phyloP scores from a whole-genome alignment of 2,329 filamentous ascomycete species.

The Pseudogymnoascus sp. region DNA sequence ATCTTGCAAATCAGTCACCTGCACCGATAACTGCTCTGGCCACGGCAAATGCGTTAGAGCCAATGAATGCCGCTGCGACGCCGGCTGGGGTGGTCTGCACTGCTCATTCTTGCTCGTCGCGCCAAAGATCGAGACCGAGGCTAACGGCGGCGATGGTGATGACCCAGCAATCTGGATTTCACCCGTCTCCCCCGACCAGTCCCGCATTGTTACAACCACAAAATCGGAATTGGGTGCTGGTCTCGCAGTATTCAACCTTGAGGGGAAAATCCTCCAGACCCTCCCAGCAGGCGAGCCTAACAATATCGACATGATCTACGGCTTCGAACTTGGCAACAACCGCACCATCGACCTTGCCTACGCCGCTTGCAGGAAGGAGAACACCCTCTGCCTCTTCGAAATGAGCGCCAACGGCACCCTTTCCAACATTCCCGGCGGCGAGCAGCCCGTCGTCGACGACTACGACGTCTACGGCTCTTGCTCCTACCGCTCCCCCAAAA shows the following conservation, averaged over 20 bases:
- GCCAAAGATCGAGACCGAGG: slow-evolving; percentile 37
- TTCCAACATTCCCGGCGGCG: slow-evolving; percentile 36
- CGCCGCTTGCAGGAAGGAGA: slow-evolving; percentile 43
- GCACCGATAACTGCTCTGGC: slow-evolving; percentile 35
- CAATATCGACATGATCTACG: slow-evolving; percentile 48
- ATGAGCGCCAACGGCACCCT: slow-evolving; percentile 41
- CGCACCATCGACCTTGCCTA: slow-evolving; percentile 41
- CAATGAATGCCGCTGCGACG: slow-evolving; percentile 35
- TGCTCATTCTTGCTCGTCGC: slow-evolving; percentile 39
- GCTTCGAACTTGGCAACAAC: slow-evolving; percentile 35
- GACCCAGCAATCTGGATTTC: slow-evolving; percentile 45
- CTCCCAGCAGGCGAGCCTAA: slow-evolving; percentile 42
- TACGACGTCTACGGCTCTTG: slow-evolving; percentile 47
- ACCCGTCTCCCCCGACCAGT: slow-evolving; percentile 33
- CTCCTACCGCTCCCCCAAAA: slow-evolving; percentile 41
- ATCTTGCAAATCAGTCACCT: slow-evolving; percentile 32
- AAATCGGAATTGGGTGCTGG: slow-evolving; percentile 44
- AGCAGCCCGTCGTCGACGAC: slow-evolving; percentile 38
- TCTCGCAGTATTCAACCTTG: slow-evolving; percentile 42
- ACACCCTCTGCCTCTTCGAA: slow-evolving; percentile 47
- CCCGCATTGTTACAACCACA: slow-evolving; percentile 45
- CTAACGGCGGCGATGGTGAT: slow-evolving; percentile 39
- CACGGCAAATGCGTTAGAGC: slow-evolving; percentile 37
- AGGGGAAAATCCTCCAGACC: slow-evolving; percentile 40
- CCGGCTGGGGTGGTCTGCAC: slow-evolving; percentile 38